phyloP scores from a whole-genome alignment of 495 filamentous ascomycete species.

The Aspergillus cristatus region DNA sequence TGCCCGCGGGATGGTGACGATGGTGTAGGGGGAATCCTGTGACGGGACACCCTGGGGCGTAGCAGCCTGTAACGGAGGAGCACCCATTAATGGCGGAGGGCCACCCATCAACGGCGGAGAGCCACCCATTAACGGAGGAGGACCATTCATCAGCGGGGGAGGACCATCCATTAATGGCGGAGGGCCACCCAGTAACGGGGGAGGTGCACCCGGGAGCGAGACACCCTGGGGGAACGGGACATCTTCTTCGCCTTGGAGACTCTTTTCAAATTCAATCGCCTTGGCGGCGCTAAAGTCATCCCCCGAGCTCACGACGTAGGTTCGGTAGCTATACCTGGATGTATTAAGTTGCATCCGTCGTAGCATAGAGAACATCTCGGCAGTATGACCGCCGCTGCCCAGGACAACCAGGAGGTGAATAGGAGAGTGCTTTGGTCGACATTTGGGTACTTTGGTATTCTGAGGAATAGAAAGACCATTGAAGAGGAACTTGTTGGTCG shows the following conservation, averaged over 20 bases:
- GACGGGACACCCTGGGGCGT: conserved; percentile 1
- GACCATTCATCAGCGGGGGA: too few species aligned
- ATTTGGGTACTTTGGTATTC: conserved; percentile 21
- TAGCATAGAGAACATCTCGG: conserved; percentile 84
- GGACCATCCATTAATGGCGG: too few species aligned
- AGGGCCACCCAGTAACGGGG: too few species aligned
- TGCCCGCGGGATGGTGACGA: conserved; percentile 59
- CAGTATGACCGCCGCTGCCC: conserved; percentile 88
- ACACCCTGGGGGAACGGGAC: too few species aligned
- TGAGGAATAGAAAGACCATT: conserved; percentile 24
- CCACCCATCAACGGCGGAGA: too few species aligned
- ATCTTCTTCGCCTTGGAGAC: conserved; percentile 11
- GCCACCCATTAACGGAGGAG: too few species aligned
- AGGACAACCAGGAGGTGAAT: conserved; percentile 74
- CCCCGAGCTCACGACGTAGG: conserved; percentile 70
- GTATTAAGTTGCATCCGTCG: conserved; percentile 34
- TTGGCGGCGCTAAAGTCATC: conserved; percentile 65
- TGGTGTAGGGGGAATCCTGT: conserved; percentile 32
- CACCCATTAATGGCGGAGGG: too few species aligned
- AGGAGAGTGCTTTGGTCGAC: conserved; percentile 22
- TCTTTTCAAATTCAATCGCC: conserved; percentile 54
- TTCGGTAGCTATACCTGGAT: conserved; percentile 54
- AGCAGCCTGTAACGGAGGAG: too few species aligned
- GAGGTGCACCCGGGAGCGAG: too few species aligned
- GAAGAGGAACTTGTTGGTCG: conserved; percentile 14